A percentile compares a stretch with the other conserved stretches of the same genome.
These are phyloP conservation scores for Spergularia marina DNA, from an alignment of 148 eudicot species.

Conservation along the genomic window DNA sequence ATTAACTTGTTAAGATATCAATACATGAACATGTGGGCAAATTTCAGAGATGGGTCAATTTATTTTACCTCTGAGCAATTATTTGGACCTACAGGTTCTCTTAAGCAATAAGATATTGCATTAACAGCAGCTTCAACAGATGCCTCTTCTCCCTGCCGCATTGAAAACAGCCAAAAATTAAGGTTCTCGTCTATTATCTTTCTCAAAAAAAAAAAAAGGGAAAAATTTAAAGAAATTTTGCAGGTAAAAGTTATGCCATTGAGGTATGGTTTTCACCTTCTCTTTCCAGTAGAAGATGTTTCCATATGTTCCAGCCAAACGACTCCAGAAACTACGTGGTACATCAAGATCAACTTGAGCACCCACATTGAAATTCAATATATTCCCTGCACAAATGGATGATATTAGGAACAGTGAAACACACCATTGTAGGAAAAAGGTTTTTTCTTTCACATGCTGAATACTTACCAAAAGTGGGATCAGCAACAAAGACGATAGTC, in stretches of 20 bases:
- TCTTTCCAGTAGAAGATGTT: constrained; percentile 97
- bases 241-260: background rate
- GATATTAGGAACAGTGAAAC: background rate
- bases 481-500: constrained; percentile 92
- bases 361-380: constrained; percentile 88
- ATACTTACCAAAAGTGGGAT: constrained; percentile 79
- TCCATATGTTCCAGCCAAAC: constrained; percentile 88
- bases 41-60: background rate
- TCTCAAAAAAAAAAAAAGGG: background rate
- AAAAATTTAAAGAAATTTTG: background rate
- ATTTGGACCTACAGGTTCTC: constrained; percentile 76
- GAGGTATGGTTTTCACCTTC: constrained; percentile 42
- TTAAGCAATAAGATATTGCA: constrained; percentile 77
- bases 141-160: constrained; percentile 78
- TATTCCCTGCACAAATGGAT: constrained; percentile 53
- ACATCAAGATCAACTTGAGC: constrained; percentile 71
- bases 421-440: background rate
- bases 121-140: constrained; percentile 92
- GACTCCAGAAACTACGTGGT: constrained; percentile 96
- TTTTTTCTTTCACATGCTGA: background rate
- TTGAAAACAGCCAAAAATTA: background rate
- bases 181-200: background rate
- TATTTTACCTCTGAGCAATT: constrained; percentile 82
- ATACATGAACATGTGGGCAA: background rate
- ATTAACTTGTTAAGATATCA: background rate